Evolutionary conservation across 805 yeast species (phyloP).

Genomic region (Sungouiozyma intestinalis): DNA sequence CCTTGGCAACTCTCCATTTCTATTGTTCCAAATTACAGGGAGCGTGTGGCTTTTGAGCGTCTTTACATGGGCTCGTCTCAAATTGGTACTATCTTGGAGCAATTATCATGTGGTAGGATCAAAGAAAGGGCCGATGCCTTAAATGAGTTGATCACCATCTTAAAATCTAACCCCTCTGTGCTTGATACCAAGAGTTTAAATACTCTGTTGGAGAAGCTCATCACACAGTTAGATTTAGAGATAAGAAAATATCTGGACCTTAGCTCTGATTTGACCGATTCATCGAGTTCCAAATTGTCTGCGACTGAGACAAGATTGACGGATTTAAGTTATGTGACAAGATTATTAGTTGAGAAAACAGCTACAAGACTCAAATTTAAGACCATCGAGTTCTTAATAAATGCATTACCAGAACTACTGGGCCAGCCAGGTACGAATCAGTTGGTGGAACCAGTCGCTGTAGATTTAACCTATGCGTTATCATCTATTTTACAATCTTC

Average conservation of each 20-base stretch:
- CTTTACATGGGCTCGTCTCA: neutral
- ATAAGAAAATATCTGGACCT: slow-evolving; percentile 13
- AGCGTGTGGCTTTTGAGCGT: neutral
- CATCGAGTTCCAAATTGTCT: slow-evolving; percentile 27
- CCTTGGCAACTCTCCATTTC: neutral
- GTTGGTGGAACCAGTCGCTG: slow-evolving; percentile 13
- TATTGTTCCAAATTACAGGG: neutral
- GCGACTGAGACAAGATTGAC: slow-evolving; percentile 22
- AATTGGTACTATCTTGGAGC: neutral
- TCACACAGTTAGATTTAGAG: slow-evolving; percentile 31
- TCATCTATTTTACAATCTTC: slow-evolving; percentile 12
- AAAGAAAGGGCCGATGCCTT: slow-evolving; percentile 48
- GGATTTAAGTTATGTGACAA: slow-evolving; percentile 17
- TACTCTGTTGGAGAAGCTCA: slow-evolving; percentile 19
- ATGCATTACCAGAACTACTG: slow-evolving; percentile 20
- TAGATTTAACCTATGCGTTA: slow-evolving; percentile 19
- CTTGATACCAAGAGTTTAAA: slow-evolving; percentile 15
- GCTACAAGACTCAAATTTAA: slow-evolving; percentile 17
- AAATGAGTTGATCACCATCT: slow-evolving; percentile 27
- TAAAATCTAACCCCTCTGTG: slow-evolving; percentile 15
- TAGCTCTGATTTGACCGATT: slow-evolving; percentile 12
- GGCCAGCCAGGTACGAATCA: slow-evolving; percentile 5
- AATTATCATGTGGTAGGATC: slow-evolving; percentile 39
- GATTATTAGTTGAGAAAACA: slow-evolving; percentile 24
- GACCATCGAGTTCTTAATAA: slow-evolving; percentile 14